These are phyloP conservation scores for Eucalyptus sp. DNA, from an alignment of 345 rosid genomes.

Conservation along the genomic window DNA sequence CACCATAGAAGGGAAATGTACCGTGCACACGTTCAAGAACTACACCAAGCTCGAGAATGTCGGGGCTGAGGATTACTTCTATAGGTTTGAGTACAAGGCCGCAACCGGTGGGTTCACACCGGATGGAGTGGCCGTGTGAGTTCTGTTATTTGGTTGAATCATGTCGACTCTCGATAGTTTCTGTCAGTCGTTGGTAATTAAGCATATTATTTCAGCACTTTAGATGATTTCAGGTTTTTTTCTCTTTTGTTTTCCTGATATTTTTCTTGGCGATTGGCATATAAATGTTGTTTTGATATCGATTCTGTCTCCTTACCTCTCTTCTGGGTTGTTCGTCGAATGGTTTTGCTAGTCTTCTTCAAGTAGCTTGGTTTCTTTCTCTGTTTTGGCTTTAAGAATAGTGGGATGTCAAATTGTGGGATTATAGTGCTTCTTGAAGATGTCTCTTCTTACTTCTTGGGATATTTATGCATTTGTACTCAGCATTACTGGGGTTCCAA, in stretches of 20 bases:
- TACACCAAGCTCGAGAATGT: conserved; percentile 71
- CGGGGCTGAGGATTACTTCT: conserved; percentile 69
- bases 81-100: conserved; percentile 79
- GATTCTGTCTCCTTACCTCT: not conserved
- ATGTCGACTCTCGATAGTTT: not conserved
- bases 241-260: not conserved
- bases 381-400: not conserved
- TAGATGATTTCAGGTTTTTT: not conserved
- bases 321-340: not conserved
- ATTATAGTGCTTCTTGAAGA: not conserved
- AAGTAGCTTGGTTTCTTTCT: not conserved
- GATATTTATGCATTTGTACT: not conserved
- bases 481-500: not conserved
- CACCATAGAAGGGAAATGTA: conserved; percentile 83
- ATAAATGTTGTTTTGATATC: not conserved
- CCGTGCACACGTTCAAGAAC: conserved; percentile 64
- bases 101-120: conserved; percentile 74
- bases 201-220: not conserved
- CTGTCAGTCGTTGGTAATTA: not conserved
- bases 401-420: not conserved
- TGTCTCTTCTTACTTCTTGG: not conserved
- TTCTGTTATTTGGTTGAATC: not conserved
- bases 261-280: not conserved
- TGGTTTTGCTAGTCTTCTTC: not conserved
- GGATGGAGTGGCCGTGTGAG: conserved; percentile 85